These are phyloP conservation scores for Mallotus japonicus DNA, from an alignment of 441 rosid genomes.

Conservation along the genomic window DNA sequence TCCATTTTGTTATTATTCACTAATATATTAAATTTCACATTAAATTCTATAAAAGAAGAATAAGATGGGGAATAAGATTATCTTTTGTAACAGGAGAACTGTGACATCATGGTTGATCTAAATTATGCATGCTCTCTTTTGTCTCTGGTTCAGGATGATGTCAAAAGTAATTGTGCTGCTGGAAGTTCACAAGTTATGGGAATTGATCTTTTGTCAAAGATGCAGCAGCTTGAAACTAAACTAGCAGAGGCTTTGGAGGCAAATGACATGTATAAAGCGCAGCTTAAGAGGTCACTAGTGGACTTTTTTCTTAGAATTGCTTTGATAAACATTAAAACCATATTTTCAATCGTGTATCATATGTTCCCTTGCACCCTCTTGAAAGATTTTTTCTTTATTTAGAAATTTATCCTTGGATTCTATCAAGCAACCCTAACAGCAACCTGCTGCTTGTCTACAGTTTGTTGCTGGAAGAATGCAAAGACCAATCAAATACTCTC, in stretches of 20 bases:
- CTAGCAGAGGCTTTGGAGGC: slow-evolving; percentile 52
- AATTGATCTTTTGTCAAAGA: slow-evolving; percentile 36
- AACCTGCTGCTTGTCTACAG: slow-evolving; percentile 31
- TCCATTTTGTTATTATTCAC: not conserved
- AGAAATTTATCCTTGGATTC: not conserved
- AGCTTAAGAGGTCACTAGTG: slow-evolving; percentile 45
- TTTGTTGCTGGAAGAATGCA: slow-evolving; percentile 31
- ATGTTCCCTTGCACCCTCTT: not conserved
- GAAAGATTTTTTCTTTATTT: not conserved
- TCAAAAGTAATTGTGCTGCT: slow-evolving; percentile 13
- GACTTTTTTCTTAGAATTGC: not conserved
- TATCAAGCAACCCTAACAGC: slow-evolving; percentile 6
- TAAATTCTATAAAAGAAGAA: not conserved
- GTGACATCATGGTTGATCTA: not conserved
- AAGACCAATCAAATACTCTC: slow-evolving; percentile 14
- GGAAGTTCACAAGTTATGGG: slow-evolving; percentile 24
- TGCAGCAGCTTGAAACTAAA: slow-evolving; percentile 48
- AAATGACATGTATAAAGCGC: slow-evolving; percentile 48
- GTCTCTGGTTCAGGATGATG: slow-evolving; percentile 34
- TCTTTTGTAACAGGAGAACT: not conserved
- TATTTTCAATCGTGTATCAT: not conserved
- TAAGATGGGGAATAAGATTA: not conserved
- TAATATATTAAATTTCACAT: no score
- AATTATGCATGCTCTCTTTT: not conserved
- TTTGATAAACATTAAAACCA: not conserved